Percentiles rank a stretch among this genome's conserved stretches.
Conservation (phyloP, 306 rosid species). For the Vigna hirtella region DNA sequence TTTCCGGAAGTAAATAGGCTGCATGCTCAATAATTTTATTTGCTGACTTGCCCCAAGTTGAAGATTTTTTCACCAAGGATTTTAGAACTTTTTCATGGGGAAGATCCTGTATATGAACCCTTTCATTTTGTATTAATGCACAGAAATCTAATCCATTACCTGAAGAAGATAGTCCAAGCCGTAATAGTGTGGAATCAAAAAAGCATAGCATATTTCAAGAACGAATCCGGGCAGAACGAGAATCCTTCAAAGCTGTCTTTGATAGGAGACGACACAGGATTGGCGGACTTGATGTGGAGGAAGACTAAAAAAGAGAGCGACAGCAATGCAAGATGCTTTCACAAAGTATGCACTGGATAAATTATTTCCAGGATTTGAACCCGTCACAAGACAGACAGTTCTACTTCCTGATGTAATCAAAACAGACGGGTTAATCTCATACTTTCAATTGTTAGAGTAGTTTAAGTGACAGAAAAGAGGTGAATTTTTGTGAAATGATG, state of each 20-base stretch:
- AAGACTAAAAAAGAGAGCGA: conserved; percentile 44
- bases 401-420: background rate
- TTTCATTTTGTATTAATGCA: conserved; percentile 41
- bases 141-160: conserved; percentile 87
- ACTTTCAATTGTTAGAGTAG: conserved; percentile 30
- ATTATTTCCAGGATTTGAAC: background rate
- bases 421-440: conserved; percentile 14
- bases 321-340: background rate
- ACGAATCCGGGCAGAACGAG: conserved; percentile 81
- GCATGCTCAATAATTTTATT: conserved; percentile 15
- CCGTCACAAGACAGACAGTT: background rate
- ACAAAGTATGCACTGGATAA: background rate
- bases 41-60: conserved; percentile 19
- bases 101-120: background rate
- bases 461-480: conserved; percentile 14
- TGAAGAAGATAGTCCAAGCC: conserved; percentile 55
- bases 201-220: conserved; percentile 71
- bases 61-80: conserved; percentile 12
- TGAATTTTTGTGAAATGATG: conserved; percentile 37
- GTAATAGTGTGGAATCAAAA: conserved; percentile 50
- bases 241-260: conserved; percentile 88
- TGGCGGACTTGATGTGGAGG: conserved; percentile 79
- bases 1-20: background rate
- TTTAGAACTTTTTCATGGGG: conserved; percentile 5
- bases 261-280: conserved; percentile 78